A percentile compares a stretch with the other conserved stretches of the same genome.
phyloP scores from a whole-genome alignment of 805 yeast species.

The Candida sanyiensis region DNA sequence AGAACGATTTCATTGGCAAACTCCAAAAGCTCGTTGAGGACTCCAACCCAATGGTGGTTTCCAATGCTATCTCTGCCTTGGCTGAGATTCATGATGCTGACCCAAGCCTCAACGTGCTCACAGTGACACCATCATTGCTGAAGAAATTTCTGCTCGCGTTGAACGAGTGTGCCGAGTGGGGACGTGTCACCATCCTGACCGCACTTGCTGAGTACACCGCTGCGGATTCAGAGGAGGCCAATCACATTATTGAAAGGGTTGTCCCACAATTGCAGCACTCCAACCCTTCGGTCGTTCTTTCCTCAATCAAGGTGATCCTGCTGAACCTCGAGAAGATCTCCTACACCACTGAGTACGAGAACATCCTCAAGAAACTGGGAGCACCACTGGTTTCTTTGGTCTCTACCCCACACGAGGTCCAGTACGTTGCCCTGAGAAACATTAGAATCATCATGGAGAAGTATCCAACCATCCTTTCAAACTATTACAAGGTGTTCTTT shows the following conservation, averaged over 20 bases:
- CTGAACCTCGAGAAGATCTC: slow-evolving; percentile 53
- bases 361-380: slow-evolving; percentile 61
- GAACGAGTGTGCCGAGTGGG: slow-evolving; percentile 99
- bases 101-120: slow-evolving; percentile 43
- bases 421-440: slow-evolving; percentile 87
- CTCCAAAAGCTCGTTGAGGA: slow-evolving; percentile 69
- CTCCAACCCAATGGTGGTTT: slow-evolving; percentile 94
- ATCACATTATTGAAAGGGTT: slow-evolving; percentile 80
- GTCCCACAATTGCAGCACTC: slow-evolving; percentile 96
- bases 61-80: slow-evolving; percentile 83
- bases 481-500: slow-evolving; percentile 84
- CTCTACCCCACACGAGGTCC: slow-evolving; percentile 89
- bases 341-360: slow-evolving; percentile 31
- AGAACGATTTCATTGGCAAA: slow-evolving; percentile 75
- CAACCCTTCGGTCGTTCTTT: slow-evolving; percentile 88
- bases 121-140: slow-evolving; percentile 36
- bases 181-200: slow-evolving; percentile 81
- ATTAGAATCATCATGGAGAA: slow-evolving; percentile 84
- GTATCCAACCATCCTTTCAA: slow-evolving; percentile 71
- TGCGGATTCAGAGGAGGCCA: slow-evolving; percentile 55
- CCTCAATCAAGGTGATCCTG: slow-evolving; percentile 75
- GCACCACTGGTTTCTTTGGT: slow-evolving; percentile 86
- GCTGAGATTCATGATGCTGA: slow-evolving; percentile 75
- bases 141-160: slow-evolving; percentile 72
- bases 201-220: slow-evolving; percentile 73